Evolutionary conservation across 1,284 basidiomycete species (phyloP), one percentile per base, ranked within the genome.

Genomic region (Sanghuangporus weigelae): DNA sequence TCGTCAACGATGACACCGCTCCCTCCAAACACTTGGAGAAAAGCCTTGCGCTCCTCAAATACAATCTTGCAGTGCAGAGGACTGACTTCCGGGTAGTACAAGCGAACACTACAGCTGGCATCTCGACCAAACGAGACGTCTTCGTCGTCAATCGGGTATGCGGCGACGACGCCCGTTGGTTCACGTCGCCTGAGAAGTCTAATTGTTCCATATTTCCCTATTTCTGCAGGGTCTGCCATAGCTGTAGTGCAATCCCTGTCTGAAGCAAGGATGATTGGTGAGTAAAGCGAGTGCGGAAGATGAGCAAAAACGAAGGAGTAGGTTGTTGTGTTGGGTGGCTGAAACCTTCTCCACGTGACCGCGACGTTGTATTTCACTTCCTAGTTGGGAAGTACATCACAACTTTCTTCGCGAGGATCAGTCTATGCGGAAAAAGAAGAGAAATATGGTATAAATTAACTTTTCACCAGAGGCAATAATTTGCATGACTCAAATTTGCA

Each of bases 71-170:
- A 86, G 68, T 90, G 88, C 1, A 88, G 63, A 1, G 79, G 74
- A 61, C 81, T 84, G 46, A 90, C 82, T 55, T 81, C 78, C 1
- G 79, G 75, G 69, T 90, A 90, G 70, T 89, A 90, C 51, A 91
- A 73, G 55, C 89, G 76, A 26, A 91, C 82, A 66, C 82, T 81
- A 70, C 88, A 90, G 2, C 73, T 73, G 1, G 79, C 78, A 69
- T 84, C 84, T 65, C 85, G 79, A 49, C 89, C 88, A 72, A 90
- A 85, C 0, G 87, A 87, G 57, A 89, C 75, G 59, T 81, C 77
- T 31, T 84, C 80, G 4, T 84, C 79, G 74, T 91, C 88, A 68
- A 91, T 84, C 11, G 87, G 87, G 67, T 87, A 91, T 0, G 85
- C 79, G 1, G 87, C 84, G 36, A 89, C 75, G 10, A 80, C 73